These are phyloP conservation scores for Apophysomyces trapeziformis DNA, from an alignment of 371 early-diverging fungal species.

Conservation along the genomic window DNA sequence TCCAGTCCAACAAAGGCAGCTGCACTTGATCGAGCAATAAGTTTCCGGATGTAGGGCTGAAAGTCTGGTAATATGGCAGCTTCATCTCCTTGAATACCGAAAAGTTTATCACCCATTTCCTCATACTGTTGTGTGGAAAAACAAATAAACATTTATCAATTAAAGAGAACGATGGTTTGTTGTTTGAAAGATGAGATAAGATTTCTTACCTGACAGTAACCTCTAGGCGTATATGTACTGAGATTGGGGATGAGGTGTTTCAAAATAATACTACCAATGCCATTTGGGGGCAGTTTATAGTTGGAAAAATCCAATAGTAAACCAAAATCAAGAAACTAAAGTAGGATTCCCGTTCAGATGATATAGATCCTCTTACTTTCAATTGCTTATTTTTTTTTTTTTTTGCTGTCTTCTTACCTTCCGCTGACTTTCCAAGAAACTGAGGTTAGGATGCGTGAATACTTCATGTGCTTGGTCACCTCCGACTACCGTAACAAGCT, in stretches of 20 bases:
- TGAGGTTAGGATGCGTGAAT: slow-evolving; percentile 27
- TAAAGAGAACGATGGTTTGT: background rate
- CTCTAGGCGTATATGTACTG: slow-evolving; percentile 22
- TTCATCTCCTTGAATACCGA: slow-evolving; percentile 12
- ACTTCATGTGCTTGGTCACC: slow-evolving; percentile 28
- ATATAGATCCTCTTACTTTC: background rate
- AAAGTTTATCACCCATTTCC: background rate
- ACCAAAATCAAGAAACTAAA: slow-evolving; percentile 7
- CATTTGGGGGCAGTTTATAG: slow-evolving; percentile 1
- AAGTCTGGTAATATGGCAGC: slow-evolving; percentile 8
- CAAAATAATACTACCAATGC: slow-evolving; percentile 2
- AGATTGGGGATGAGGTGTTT: slow-evolving; percentile 40
- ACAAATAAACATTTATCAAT: no score
- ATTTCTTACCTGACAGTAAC: slow-evolving; percentile 22
- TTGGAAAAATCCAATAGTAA: background rate
- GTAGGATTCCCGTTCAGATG: no score
- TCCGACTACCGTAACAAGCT: slow-evolving; percentile 26
- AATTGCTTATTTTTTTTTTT: background rate
- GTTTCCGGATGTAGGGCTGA: slow-evolving; percentile 2
- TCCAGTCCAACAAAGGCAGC: slow-evolving; percentile 30
- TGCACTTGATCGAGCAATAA: slow-evolving; percentile 20
- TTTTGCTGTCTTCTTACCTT: slow-evolving; percentile 18
- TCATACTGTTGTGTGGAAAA: background rate
- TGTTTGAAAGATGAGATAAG: background rate
- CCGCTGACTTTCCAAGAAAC: slow-evolving; percentile 22